phyloP scores from a whole-genome alignment of 1,284 basidiomycete species.

The Cryptococcus sp. region DNA sequence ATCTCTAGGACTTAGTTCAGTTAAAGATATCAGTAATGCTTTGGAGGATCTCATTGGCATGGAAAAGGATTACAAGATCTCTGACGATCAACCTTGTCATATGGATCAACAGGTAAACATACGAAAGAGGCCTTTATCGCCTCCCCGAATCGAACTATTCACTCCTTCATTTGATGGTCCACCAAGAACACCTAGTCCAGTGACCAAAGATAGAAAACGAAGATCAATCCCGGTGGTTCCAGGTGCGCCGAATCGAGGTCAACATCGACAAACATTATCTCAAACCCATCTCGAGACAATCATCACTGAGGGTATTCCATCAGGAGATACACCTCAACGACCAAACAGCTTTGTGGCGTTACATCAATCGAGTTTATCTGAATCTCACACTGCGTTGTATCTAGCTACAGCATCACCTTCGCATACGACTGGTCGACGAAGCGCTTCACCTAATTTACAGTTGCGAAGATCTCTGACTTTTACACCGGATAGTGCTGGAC shows the following conservation, averaged over 20 bases:
- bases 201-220: slow-evolving; percentile 10
- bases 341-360: slow-evolving; percentile 25
- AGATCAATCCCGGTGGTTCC: slow-evolving; percentile 14
- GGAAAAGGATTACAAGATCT: slow-evolving; percentile 42
- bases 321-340: slow-evolving; percentile 7
- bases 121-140: not conserved
- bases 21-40: slow-evolving; percentile 44
- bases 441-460: slow-evolving; percentile 32
- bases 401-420: slow-evolving; percentile 41
- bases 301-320: not conserved
- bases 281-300: slow-evolving; percentile 1
- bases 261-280: slow-evolving; percentile 16
- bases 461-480: slow-evolving; percentile 33
- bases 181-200: slow-evolving; percentile 32
- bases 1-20: slow-evolving; percentile 30
- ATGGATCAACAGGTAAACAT: not conserved
- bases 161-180: slow-evolving; percentile 30
- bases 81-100: slow-evolving; percentile 10
- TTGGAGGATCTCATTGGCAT: slow-evolving; percentile 48
- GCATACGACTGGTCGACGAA: slow-evolving; percentile 17
- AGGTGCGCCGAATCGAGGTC: slow-evolving; percentile 22
- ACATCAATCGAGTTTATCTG: slow-evolving; percentile 41
- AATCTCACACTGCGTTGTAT: slow-evolving; percentile 43
- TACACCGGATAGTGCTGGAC: slow-evolving; percentile 33
- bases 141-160: slow-evolving; percentile 13